Evolutionary conservation across 352 stramenopile genomes (phyloP), one percentile per base, ranked within the genome.

Genomic region (Phytopythium helicoides): DNA sequence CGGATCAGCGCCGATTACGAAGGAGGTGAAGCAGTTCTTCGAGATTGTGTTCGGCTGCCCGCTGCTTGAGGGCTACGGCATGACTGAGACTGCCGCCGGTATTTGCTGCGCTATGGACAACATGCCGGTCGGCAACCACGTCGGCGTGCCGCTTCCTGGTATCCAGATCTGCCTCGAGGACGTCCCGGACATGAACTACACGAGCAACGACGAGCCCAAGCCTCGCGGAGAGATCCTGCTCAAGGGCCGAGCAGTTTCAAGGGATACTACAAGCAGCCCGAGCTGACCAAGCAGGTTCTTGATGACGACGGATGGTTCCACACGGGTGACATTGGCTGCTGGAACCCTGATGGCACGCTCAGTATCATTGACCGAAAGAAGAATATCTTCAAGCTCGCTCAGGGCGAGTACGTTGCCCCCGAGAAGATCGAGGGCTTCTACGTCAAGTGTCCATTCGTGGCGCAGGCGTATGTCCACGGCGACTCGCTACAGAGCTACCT

Each of bases 381-480:
- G 73, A 96, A 96, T 80, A 92, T 97, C 52, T 97, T 97, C 75
- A 97, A 97, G 72, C 81, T 97, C 23, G 74, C 81, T 12, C 85
- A 97, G 61, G 96, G 94, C 47, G 95, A 99, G 74, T 98, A 99
- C 67, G 83, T 99, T 3, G 94, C 96, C 0, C 77, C 96, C 6
- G 95, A 99, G 68, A 98, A 98, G 78, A 94, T 99, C 66, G 96
- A 99, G 61, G 96, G 92, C 60, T 83, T 96, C 10, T 97, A 98
- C 66, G 73, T 83, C 47, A 96, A 97, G 62, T 93, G 74, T 45
- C 50, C 63, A 0, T 94, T 98, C 60, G 87, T 99, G 28, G 87
- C 73, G 11, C 92, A 98, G 68, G 70, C 79, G 16, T 99, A 98
- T 66, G 92, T 98, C 1, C 87, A 98, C 69, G 96, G 96, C 8